These are phyloP conservation scores for Coelastrella sp. DNA, from an alignment of 139 green algal species.

Conservation along the genomic window DNA sequence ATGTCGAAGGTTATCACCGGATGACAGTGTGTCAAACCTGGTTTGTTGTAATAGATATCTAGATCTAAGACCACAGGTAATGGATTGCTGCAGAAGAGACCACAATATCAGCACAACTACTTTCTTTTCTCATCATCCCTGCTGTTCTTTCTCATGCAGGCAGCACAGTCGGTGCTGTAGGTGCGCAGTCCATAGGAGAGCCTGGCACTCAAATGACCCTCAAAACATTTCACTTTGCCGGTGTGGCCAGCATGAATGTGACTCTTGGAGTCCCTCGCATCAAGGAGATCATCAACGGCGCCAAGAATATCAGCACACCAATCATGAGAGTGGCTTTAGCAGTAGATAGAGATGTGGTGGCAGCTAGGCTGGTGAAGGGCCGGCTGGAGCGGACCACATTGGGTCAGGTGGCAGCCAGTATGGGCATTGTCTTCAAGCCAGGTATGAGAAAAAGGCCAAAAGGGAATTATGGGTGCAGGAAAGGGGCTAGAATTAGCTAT, in stretches of 20 bases:
- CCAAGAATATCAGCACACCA: conserved; percentile 95
- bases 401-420: conserved; percentile 77
- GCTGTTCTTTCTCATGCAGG: conserved; percentile 52
- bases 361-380: conserved; percentile 92
- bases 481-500: background rate
- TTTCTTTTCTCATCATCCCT: background rate
- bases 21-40: too few species aligned
- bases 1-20: too few species aligned
- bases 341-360: conserved; percentile 75
- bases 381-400: conserved; percentile 92
- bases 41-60: too few species aligned
- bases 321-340: conserved; percentile 92
- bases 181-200: conserved; percentile 95
- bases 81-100: too few species aligned
- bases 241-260: conserved; percentile 98
- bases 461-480: background rate
- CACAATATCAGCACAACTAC: too few species aligned
- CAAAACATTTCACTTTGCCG: conserved; percentile 99
- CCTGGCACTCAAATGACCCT: conserved; percentile 99
- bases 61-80: too few species aligned
- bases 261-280: conserved; percentile 97
- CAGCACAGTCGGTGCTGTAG: conserved; percentile 92
- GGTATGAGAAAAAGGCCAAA: conserved; percentile 2
- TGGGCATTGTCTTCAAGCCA: conserved; percentile 50
- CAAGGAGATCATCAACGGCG: conserved; percentile 99